A percentile compares a stretch with the other conserved stretches of the same genome.
Evolutionary conservation across 441 rosid genomes (phyloP).

Genomic region (Mallotus japonicus): DNA sequence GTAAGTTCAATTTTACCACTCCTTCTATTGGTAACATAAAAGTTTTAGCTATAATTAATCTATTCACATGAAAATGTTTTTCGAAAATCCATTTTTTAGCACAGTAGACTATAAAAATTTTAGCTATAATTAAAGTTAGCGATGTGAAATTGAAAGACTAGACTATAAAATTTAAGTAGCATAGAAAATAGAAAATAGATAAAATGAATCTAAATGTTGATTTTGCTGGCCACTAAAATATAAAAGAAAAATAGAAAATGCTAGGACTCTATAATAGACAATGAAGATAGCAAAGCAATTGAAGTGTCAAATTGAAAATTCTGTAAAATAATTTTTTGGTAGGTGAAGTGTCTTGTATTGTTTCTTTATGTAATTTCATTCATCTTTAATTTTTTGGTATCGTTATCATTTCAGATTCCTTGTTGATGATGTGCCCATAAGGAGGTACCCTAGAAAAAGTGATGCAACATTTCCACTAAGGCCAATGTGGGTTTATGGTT

Average conservation of each 20-base stretch:
- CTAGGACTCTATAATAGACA: neutral
- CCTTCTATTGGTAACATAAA: too few relatives aligned
- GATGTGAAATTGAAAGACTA: too few relatives aligned
- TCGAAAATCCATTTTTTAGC: too few relatives aligned
- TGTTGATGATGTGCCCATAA: slow-evolving; percentile 89
- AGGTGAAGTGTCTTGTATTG: slow-evolving; percentile 2
- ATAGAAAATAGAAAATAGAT: neutral
- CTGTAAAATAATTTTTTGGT: neutral
- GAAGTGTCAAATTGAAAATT: neutral
- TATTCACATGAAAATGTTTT: too few relatives aligned
- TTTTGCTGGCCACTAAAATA: neutral
- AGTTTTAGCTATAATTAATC: neutral
- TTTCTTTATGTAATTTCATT: neutral
- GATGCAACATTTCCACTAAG: slow-evolving; percentile 73
- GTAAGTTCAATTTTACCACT: slow-evolving; percentile 39
- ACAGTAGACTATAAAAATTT: too few relatives aligned
- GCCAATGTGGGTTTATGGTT: slow-evolving; percentile 98
- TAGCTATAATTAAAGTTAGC: too few relatives aligned
- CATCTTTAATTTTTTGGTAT: neutral
- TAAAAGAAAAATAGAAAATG: neutral
- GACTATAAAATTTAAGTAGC: neutral
- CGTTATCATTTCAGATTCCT: slow-evolving; percentile 50
- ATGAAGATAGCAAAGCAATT: neutral
- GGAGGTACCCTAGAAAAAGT: slow-evolving; percentile 87
- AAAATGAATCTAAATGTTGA: slow-evolving; percentile 4